phyloP scores from a whole-genome alignment of 768 basidiomycete genomes.

The Leccinellum albellum region DNA sequence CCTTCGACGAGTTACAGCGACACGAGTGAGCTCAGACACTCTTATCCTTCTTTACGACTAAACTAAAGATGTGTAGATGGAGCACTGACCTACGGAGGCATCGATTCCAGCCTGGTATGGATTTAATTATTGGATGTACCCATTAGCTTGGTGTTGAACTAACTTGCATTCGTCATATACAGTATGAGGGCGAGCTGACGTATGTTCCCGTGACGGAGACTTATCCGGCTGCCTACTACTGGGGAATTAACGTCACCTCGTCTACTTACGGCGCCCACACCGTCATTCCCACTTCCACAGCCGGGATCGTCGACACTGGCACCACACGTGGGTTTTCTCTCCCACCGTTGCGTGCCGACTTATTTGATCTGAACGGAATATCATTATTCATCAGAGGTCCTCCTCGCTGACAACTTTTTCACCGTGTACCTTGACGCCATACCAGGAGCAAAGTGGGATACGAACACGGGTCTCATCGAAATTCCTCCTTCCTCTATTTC shows the following conservation, averaged over 20 bases:
- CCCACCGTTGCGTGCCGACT: neutral
- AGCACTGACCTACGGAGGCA: neutral
- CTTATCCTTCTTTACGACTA: neutral
- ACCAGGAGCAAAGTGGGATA: slow-evolving; percentile 9
- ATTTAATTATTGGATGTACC: neutral
- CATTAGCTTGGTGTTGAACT: neutral
- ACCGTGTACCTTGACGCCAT: slow-evolving; percentile 7
- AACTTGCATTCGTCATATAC: neutral
- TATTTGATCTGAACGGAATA: neutral
- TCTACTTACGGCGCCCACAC: slow-evolving; percentile 9
- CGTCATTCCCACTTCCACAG: slow-evolving; percentile 9
- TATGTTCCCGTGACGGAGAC: slow-evolving; percentile 28
- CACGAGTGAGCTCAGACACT: slow-evolving; percentile 4
- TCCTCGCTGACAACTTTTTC: slow-evolving; percentile 15
- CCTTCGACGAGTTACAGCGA: slow-evolving; percentile 8
- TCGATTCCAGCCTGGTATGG: neutral
- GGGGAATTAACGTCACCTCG: slow-evolving; percentile 29
- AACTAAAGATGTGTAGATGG: slow-evolving; percentile 10
- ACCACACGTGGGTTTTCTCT: neutral
- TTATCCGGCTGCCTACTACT: slow-evolving; percentile 20
- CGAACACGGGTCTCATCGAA: neutral
- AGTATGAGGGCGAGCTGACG: slow-evolving; percentile 24
- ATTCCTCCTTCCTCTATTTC: slow-evolving; percentile 10
- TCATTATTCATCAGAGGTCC: neutral
- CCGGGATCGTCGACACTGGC: neutral